Evolutionary conservation across 1,139 yeast species (phyloP), one percentile per base, ranked within the genome.

Genomic region (Candida sp.): DNA sequence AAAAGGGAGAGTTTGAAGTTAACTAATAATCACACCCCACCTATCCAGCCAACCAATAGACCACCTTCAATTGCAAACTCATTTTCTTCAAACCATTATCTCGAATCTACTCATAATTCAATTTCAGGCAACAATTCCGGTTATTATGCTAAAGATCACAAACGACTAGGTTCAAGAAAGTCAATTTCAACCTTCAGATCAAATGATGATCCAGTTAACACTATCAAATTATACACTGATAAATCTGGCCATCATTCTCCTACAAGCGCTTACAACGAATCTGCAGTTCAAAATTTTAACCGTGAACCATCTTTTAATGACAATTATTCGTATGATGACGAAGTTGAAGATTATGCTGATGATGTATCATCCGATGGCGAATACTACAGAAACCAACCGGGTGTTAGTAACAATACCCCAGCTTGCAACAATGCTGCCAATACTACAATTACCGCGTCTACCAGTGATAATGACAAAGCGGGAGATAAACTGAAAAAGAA

Each of bases 281-380:
- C 36, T 11, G 32, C 22, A 11, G 23, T 37, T 7, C 38, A 35
- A 15, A 40, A 37, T 19, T 37, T 25, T 22, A 37, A 37, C 27
- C 15, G 39, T 19, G 33, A 37, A 15, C 34, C 39, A 4, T 37
- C 39, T 3, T 37, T 37, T 33, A 37, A 56, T 45, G 60, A 56
- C 39, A 51, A 55, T n/a, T 63, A 53, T 45, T 63, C 67, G 15
- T 64, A 61, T 41, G 66, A 64, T 39, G 71, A 65, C 19, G 66
- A 61, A 3, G 71, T 61, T 21, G 66, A 41, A 21, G 53, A 52
- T 25, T 45, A 58, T 21, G 62, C 61, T 27, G 69, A 61, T 43
- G 70, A 63, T 36, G 52, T 55, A 1, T 65, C 69, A 4, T 65
- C 64, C 8, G 73, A 66, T 40, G 72, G 63, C 5, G 68, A 63